Percentiles rank a stretch among this genome's conserved stretches.
Evolutionary conservation across 140 eudicot genomes (phyloP).

Genomic region (Flaveria floridana): DNA sequence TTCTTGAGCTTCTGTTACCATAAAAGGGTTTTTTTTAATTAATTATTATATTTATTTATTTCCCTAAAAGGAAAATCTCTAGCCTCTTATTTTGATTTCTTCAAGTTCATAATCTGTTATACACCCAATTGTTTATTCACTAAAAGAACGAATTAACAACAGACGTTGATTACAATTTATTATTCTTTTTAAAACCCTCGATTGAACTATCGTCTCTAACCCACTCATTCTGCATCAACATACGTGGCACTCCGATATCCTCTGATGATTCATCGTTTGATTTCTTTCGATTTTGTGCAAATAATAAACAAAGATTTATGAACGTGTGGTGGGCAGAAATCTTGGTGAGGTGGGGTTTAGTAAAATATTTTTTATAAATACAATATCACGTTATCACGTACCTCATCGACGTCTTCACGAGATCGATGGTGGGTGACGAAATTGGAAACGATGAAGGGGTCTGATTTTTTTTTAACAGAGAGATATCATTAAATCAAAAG

Average conservation of each 20-base stretch:
- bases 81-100: constrained; percentile 23
- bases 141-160: constrained; percentile 5
- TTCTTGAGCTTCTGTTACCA: constrained; percentile 1
- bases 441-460: no score
- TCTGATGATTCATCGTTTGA: not conserved
- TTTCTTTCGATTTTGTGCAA: not conserved
- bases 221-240: constrained; percentile 39
- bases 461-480: no score
- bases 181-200: constrained; percentile 34
- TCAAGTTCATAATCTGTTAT: constrained; percentile 13
- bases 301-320: constrained; percentile 27
- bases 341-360: constrained; percentile 26
- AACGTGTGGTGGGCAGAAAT: constrained; percentile 33
- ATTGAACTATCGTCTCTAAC: constrained; percentile 29
- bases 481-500: no score
- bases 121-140: constrained; percentile 5
- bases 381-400: no score
- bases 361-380: not conserved
- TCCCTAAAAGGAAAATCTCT: constrained; percentile 29
- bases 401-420: no score
- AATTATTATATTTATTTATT: not conserved
- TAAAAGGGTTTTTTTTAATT: not conserved
- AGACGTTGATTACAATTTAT: constrained; percentile 18
- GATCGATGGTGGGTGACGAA: no score
- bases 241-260: constrained; percentile 38